A percentile compares a stretch with the other conserved stretches of the same genome.
These are phyloP conservation scores for Byssothecium circinans DNA, from an alignment of 2,329 filamentous ascomycete genomes.

Conservation along the genomic window DNA sequence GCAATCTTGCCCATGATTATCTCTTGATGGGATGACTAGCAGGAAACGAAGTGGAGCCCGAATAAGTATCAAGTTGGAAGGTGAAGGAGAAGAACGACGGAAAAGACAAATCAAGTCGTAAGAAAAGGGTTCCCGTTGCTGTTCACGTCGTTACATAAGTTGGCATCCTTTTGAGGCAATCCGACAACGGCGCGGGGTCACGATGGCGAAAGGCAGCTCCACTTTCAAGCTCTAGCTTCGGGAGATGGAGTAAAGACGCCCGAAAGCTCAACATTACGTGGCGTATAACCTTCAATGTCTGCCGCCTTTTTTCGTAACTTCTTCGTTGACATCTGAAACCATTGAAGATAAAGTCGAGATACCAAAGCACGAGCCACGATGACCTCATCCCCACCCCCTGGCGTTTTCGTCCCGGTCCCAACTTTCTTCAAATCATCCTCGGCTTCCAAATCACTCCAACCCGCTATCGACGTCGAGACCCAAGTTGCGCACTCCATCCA, in stretches of 20 bases:
- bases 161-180: conserved; percentile 12
- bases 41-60: not conserved
- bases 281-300: not conserved
- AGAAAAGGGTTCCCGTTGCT: no score
- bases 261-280: conserved; percentile 19
- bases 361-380: conserved; percentile 18
- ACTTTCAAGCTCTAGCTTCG: conserved; percentile 28
- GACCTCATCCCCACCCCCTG: conserved; percentile 37
- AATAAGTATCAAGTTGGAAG: not conserved
- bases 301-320: no score
- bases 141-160: no score
- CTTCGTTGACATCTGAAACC: no score
- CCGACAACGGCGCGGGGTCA: conserved; percentile 33
- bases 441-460: conserved; percentile 49
- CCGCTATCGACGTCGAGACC: conserved; percentile 60
- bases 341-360: no score
- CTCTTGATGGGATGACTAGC: not conserved
- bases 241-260: conserved; percentile 24
- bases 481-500: conserved; percentile 62
- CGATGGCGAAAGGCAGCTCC: conserved; percentile 15
- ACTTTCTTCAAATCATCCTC: conserved; percentile 64
- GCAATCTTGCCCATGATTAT: conserved; percentile 63
- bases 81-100: no score
- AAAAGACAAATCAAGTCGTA: no score
- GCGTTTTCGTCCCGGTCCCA: conserved; percentile 52